These are phyloP conservation scores for Diaporthe citri DNA, from an alignment of 2,329 filamentous ascomycete genomes.

Conservation along the genomic window DNA sequence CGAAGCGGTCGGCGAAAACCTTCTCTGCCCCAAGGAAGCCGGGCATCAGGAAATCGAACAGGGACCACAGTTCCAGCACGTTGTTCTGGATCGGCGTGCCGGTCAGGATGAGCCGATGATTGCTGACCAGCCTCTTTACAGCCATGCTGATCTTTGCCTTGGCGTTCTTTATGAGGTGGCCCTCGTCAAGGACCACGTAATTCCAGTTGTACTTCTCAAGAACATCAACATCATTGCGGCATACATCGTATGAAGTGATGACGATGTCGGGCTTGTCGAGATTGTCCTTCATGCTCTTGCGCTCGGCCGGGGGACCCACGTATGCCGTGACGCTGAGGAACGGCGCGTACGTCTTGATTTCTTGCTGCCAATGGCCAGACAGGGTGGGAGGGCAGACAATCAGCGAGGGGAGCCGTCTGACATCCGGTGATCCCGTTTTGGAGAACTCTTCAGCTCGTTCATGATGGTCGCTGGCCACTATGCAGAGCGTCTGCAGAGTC, in stretches of 20 bases:
- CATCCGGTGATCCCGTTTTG: constrained; percentile 83
- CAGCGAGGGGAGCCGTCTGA: constrained; percentile 84
- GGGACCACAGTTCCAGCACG: constrained; percentile 94
- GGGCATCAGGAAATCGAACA: constrained; percentile 99
- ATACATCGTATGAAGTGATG: constrained; percentile 98
- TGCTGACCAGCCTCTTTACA: constrained; percentile 89
- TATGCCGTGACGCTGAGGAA: constrained; percentile 93
- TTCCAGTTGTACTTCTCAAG: constrained; percentile 92
- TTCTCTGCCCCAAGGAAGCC: constrained; percentile 95
- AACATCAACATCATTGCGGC: constrained; percentile 92
- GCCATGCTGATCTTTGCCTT: constrained; percentile 95
- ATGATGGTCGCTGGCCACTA: constrained; percentile 97
- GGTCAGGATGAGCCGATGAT: constrained; percentile 95
- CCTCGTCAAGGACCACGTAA: constrained; percentile 96
- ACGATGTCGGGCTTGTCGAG: constrained; percentile 89
- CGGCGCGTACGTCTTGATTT: constrained; percentile 94
- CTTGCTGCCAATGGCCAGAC: constrained; percentile 98
- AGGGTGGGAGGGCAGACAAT: constrained; percentile 97
- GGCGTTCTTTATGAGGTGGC: constrained; percentile 98
- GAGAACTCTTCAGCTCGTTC: constrained; percentile 90
- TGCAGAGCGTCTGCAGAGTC: constrained; percentile 96
- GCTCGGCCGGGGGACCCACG: constrained; percentile 87
- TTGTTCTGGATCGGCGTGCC: constrained; percentile 98
- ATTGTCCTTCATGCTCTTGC: constrained; percentile 75
- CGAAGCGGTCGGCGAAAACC: constrained; percentile 95